A percentile compares a stretch with the other conserved stretches of the same genome.
These are phyloP conservation scores for Solanum bulbocastanum DNA, from an alignment of 257 asterid genomes.

Conservation along the genomic window DNA sequence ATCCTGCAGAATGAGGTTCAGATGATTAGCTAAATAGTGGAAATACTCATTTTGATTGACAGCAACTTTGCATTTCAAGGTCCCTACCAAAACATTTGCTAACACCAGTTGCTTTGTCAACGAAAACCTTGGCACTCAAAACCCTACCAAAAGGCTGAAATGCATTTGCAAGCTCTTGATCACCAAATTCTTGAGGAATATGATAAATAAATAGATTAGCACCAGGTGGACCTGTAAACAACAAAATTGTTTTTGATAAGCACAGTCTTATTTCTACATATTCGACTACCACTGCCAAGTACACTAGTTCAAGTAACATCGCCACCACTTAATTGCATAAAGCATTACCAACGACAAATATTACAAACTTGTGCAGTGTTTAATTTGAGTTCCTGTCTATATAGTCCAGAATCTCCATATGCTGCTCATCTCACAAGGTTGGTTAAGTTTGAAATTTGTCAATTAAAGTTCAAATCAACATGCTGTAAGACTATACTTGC, in stretches of 20 bases:
- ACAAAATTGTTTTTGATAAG: background rate
- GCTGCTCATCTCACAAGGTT: background rate
- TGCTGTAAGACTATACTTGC: background rate
- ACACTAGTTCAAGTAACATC: background rate
- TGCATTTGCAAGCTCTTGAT: conserved; percentile 72
- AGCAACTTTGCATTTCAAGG: background rate
- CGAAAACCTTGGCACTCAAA: conserved; percentile 83
- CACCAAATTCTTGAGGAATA: conserved; percentile 93
- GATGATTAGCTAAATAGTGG: background rate
- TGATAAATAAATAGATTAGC: conserved; percentile 91
- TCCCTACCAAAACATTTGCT: conserved; percentile 92
- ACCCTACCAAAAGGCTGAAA: conserved; percentile 82
- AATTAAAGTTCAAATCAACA: background rate
- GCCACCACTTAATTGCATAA: background rate
- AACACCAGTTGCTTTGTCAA: conserved; percentile 80
- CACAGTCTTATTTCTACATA: background rate
- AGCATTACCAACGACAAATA: background rate
- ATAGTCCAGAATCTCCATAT: background rate
- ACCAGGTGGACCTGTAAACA: conserved; percentile 80
- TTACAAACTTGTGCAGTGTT: background rate
- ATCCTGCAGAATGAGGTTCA: conserved; percentile 45
- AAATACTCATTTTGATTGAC: background rate
- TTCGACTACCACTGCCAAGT: background rate
- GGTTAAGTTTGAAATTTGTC: background rate
- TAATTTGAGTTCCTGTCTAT: background rate